phyloP scores from a whole-genome alignment of 2,329 filamentous ascomycete genomes.

The Tolypocladium sp. region DNA sequence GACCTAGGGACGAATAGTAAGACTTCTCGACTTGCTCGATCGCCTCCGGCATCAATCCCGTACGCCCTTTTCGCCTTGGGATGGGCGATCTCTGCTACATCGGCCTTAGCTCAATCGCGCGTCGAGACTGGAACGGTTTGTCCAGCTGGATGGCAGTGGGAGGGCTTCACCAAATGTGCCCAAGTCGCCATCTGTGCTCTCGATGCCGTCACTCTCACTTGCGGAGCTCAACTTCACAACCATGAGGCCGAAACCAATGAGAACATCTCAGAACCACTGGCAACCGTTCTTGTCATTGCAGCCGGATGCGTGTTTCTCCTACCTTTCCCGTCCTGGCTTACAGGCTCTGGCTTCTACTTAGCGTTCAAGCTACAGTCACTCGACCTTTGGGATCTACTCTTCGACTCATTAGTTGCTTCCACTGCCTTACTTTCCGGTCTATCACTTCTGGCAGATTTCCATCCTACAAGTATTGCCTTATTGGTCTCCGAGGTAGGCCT shows the following conservation, averaged over 20 bases:
- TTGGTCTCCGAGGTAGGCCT: slow-evolving; percentile 12
- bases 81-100: slow-evolving; percentile 20
- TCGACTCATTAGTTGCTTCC: slow-evolving; percentile 17
- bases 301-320: slow-evolving; percentile 11
- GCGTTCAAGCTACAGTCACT: slow-evolving; percentile 18
- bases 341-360: slow-evolving; percentile 16
- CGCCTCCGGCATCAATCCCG: slow-evolving; percentile 6
- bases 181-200: slow-evolving; percentile 16
- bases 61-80: slow-evolving; percentile 12
- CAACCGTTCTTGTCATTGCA: slow-evolving; percentile 4
- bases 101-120: slow-evolving; percentile 1
- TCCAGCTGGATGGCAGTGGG: slow-evolving; percentile 5
- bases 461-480: slow-evolving; percentile 17
- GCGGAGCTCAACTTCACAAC: slow-evolving; percentile 14
- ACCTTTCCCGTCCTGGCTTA: slow-evolving; percentile 14
- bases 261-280: slow-evolving; percentile 7
- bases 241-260: slow-evolving; percentile 9
- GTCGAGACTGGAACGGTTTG: slow-evolving; percentile 8
- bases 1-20: background rate
- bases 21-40: slow-evolving; percentile 6
- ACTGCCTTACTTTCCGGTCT: slow-evolving; percentile 14
- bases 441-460: slow-evolving; percentile 16
- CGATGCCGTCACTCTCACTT: slow-evolving; percentile 20
- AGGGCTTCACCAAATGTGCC: background rate
- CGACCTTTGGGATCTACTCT: slow-evolving; percentile 16